phyloP scores from a whole-genome alignment of 1,284 basidiomycete species.

The Ceratobasidium sp. region DNA sequence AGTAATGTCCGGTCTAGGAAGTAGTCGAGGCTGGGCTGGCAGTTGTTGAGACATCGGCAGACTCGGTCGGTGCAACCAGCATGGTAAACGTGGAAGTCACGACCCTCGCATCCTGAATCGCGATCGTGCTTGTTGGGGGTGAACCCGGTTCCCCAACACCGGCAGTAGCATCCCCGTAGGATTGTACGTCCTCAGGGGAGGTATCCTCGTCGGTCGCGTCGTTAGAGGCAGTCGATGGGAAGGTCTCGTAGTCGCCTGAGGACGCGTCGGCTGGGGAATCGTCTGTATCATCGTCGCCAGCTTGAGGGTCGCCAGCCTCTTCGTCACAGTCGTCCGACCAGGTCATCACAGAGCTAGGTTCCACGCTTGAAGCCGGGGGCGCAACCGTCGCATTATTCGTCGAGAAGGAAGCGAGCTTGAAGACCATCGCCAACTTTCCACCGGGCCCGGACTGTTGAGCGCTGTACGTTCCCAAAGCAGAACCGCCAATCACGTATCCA shows the following conservation, averaged over 20 bases:
- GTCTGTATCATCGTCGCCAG: background rate
- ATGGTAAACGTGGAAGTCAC: slow-evolving; percentile 38
- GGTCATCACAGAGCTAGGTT: background rate
- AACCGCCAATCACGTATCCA: slow-evolving; percentile 34
- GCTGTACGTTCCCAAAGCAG: background rate
- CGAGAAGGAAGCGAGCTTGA: slow-evolving; percentile 7
- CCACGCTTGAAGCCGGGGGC: background rate
- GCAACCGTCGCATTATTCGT: background rate
- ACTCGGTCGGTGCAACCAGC: slow-evolving; percentile 14
- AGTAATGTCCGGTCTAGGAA: background rate
- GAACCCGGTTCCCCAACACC: background rate
- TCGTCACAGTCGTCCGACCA: slow-evolving; percentile 20
- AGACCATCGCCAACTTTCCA: slow-evolving; percentile 26
- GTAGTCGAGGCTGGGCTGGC: background rate
- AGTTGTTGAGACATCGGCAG: background rate
- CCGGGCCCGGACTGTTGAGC: slow-evolving; percentile 1
- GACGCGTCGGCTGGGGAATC: background rate
- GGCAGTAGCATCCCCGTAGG: slow-evolving; percentile 1
- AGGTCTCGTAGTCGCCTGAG: background rate
- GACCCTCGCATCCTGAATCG: background rate
- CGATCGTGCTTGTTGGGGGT: background rate
- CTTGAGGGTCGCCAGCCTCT: background rate
- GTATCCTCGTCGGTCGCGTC: background rate
- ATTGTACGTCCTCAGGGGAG: background rate
- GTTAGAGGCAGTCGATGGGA: background rate